Percentiles rank a stretch among this genome's conserved stretches.
phyloP scores from a whole-genome alignment of 139 green algal species.

The Asterochloris sp. region DNA sequence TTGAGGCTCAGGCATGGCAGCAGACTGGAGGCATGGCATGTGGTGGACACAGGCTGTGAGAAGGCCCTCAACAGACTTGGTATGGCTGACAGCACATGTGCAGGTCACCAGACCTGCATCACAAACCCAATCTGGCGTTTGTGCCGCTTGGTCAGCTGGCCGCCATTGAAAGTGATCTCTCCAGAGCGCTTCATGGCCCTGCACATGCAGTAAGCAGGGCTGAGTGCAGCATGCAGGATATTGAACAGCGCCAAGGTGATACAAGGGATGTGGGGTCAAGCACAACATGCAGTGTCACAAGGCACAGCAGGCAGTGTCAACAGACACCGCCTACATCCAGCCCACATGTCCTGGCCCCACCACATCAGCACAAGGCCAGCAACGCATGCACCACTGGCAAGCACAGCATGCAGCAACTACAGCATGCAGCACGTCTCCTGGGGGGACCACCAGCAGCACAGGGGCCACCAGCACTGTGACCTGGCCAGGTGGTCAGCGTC shows the following conservation, averaged over 20 bases:
- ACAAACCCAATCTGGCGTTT: slow-evolving; percentile 71
- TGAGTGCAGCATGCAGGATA: too few species aligned
- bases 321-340: too few species aligned
- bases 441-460: not conserved
- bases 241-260: not conserved
- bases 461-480: not conserved
- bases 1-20: too few species aligned
- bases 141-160: slow-evolving; percentile 53
- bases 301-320: too few species aligned
- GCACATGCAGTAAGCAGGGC: not conserved
- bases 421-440: not conserved
- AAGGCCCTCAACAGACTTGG: not conserved
- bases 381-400: too few species aligned
- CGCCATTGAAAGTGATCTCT: slow-evolving; percentile 68
- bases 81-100: too few species aligned
- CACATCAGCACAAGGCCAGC: too few species aligned
- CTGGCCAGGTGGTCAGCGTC: too few species aligned
- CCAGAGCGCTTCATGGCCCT: slow-evolving; percentile 44
- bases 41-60: too few species aligned
- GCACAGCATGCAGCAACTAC: not conserved
- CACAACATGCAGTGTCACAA: not conserved
- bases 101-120: slow-evolving; percentile 30
- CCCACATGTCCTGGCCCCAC: too few species aligned
- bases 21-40: too few species aligned
- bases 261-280: not conserved